Conservation (phyloP, 2,329 filamentous ascomycete genomes). For the Coniochaeta sp. region DNA sequence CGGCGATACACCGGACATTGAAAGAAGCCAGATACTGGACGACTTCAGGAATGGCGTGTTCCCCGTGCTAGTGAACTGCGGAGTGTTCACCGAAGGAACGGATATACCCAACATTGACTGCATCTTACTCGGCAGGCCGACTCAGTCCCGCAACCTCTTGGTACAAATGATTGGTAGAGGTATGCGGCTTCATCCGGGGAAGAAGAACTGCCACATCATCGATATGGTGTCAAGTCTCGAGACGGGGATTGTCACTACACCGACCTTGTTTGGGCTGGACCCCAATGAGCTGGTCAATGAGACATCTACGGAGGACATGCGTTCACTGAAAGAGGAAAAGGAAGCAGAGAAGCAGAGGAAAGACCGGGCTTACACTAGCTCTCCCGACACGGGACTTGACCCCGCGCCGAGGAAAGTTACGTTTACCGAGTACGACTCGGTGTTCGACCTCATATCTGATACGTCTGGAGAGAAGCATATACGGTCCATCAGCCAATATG, state of each 20-base stretch:
- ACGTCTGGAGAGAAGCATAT: conserved; percentile 73
- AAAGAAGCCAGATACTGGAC: conserved; percentile 63
- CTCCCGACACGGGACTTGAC: background rate
- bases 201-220: conserved; percentile 87
- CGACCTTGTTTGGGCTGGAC: conserved; percentile 88
- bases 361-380: conserved; percentile 9
- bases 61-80: conserved; percentile 87
- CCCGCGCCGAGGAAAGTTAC: conserved; percentile 44
- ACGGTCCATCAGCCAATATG: conserved; percentile 62
- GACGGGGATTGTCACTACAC: conserved; percentile 80
- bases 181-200: conserved; percentile 73
- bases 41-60: conserved; percentile 71
- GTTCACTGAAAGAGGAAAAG: conserved; percentile 40
- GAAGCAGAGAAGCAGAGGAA: conserved; percentile 32
- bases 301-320: conserved; percentile 57
- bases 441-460: conserved; percentile 86
- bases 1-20: conserved; percentile 63
- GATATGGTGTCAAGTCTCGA: conserved; percentile 87
- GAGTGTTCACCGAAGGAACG: conserved; percentile 94
- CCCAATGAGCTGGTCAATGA: conserved; percentile 67
- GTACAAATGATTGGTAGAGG: conserved; percentile 98
- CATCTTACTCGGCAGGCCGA: conserved; percentile 79
- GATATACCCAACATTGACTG: conserved; percentile 98
- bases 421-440: conserved; percentile 85
- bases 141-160: conserved; percentile 84